Evolutionary conservation across 805 yeast species (phyloP).

Genomic region (Kluyveromyces wickerhamii): DNA sequence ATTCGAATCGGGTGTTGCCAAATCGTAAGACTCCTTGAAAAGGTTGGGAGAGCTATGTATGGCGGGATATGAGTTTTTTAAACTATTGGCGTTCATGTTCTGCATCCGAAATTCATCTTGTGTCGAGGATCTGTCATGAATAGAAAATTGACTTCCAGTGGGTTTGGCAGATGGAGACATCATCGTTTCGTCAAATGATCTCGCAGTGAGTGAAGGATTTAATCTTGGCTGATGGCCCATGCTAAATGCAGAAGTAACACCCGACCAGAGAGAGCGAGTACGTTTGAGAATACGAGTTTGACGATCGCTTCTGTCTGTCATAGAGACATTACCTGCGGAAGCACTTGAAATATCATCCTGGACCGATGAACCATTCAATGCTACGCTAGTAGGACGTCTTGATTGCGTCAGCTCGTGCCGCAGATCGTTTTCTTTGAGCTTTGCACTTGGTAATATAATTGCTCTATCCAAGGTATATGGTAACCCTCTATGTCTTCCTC

Average conservation of each 20-base stretch:
- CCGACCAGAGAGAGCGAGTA: constrained; percentile 2
- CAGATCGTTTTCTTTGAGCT: constrained; percentile 53
- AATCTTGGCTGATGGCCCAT: constrained; percentile 3
- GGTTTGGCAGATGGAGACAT: neutral
- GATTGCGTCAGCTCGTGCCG: constrained; percentile 36
- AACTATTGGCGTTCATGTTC: too few species aligned
- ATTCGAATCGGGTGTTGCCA: too few species aligned
- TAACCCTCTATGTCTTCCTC: constrained; percentile 95
- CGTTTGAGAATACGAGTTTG: neutral
- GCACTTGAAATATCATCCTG: neutral
- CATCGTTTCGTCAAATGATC: neutral
- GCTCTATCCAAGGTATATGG: constrained; percentile 94
- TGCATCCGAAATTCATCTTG: too few species aligned
- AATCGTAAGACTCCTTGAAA: too few species aligned
- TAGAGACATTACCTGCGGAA: neutral
- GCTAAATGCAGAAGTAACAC: constrained; percentile 1
- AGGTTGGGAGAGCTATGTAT: too few species aligned
- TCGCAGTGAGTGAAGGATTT: neutral
- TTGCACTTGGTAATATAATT: constrained; percentile 70
- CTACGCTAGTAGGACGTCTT: constrained; percentile 8
- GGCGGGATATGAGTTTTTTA: too few species aligned
- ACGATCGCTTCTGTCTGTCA: neutral
- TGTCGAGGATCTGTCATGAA: too few species aligned
- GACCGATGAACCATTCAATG: neutral
- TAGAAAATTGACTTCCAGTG: too few species aligned